Base-by-base conservation (phyloP, 2,329 filamentous ascomycete genomes). In the Botrytis byssoidea region DNA sequence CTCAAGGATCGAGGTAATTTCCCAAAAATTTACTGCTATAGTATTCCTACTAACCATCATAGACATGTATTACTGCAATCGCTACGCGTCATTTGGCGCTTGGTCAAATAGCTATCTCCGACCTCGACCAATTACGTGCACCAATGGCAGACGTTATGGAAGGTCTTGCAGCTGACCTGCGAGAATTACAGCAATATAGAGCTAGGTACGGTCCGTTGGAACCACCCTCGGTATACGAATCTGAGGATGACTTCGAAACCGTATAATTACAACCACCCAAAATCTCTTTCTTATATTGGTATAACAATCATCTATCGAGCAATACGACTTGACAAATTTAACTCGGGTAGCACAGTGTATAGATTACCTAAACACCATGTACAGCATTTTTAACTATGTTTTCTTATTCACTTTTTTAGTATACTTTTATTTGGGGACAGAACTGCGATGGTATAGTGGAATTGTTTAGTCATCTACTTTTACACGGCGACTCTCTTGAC, bases 1-100 rank as follows among this genome's bases (percentile, higher is more conserved):
- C 78, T 95, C 93, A 81, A 90, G 96, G 80, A 97, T 99, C 81
- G 96, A 99, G 90, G 94, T 97, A 86, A 75, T 72, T 83, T 77
- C 83, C 74, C n/a, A 25, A 63, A 20, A 60, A n/a, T 10, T 8
- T 12, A 22, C 16, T 46, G 22, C 20, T 35, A 77, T 59, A 71
- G 59, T 77, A 81, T 71, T 20, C 57, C 72, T 72, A 44, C 74
- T 77, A 57, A 71, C 77, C 57, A n/a, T 40, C 37, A 14, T 65
- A 97, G 94, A 91, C 93, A 70, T 96, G 93, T 80, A 88, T 95
- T 78, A 92, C 92, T 46, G 94, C 93, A 0, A 87, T 98, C 69
- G 86, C 90, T 20, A 85, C 97, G 79, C 91, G 95, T 67, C 92
- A 97, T 82, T 88, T 97, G 82, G 89, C 93, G 77, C 87, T 88